These are phyloP conservation scores for Paraconiothyrium brasiliense DNA, from an alignment of 2,329 filamentous ascomycete genomes.

Conservation along the genomic window DNA sequence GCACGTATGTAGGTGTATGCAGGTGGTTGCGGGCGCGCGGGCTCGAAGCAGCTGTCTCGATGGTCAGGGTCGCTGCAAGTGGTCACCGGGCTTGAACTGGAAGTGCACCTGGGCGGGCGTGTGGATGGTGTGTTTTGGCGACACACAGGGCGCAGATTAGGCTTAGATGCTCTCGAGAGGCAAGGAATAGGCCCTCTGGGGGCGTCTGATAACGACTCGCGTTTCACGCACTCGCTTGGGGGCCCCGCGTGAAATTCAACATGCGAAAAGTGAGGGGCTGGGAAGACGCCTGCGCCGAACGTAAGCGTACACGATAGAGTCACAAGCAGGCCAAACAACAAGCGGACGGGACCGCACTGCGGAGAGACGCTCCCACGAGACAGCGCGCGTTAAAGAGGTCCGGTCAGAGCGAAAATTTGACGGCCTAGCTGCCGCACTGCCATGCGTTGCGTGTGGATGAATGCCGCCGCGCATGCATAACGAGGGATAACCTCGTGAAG, in stretches of 20 bases:
- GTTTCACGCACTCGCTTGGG: constrained; percentile 30
- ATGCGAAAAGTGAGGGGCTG: constrained; percentile 26
- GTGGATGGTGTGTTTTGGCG: constrained; percentile 25
- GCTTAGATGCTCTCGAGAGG: constrained; percentile 28
- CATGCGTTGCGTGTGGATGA: constrained; percentile 16
- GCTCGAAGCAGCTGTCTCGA: constrained; percentile 2
- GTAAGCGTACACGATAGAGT: neutral
- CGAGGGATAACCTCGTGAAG: constrained; percentile 16
- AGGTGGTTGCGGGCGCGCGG: constrained; percentile 5
- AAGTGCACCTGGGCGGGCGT: constrained; percentile 18
- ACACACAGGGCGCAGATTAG: constrained; percentile 17
- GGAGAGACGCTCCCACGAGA: constrained; percentile 8
- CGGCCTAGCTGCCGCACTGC: constrained; percentile 31
- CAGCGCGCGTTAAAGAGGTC: constrained; percentile 24
- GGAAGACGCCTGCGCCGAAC: constrained; percentile 8
- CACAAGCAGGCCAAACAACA: constrained; percentile 6
- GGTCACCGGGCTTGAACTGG: constrained; percentile 30
- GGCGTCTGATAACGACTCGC: constrained; percentile 35
- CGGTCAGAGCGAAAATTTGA: constrained; percentile 30
- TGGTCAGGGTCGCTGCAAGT: constrained; percentile 18
- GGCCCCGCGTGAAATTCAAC: constrained; percentile 25
- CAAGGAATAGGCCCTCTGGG: constrained; percentile 27
- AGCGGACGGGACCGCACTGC: constrained; percentile 12
- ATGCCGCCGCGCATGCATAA: constrained; percentile 22
- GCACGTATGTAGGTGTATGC: constrained; percentile 13